Evolutionary conservation across 768 basidiomycete species (phyloP).

Genomic region (Cystofilobasidium ferigula): DNA sequence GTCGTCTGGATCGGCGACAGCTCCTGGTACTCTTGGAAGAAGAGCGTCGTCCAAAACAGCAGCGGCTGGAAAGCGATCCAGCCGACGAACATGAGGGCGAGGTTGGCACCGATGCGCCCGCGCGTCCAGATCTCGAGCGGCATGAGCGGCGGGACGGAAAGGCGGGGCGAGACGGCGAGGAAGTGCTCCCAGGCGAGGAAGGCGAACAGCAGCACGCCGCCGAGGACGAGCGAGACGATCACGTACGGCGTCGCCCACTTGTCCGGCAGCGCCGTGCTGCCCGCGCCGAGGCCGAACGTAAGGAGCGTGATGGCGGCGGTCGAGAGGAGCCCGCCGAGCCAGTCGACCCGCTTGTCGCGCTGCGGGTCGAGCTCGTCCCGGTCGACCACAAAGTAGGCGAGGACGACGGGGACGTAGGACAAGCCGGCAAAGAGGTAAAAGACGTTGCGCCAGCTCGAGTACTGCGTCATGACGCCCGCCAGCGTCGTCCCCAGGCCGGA

Average conservation of each 20-base stretch:
- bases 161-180: constrained; percentile 40
- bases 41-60: constrained; percentile 4
- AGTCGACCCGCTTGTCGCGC: constrained; percentile 48
- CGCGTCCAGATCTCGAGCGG: constrained; percentile 34
- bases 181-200: constrained; percentile 60
- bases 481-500: constrained; percentile 57
- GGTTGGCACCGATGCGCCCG: constrained; percentile 32
- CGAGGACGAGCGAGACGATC: constrained; percentile 55
- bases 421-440: constrained; percentile 56
- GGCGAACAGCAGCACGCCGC: constrained; percentile 46
- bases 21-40: constrained; percentile 5
- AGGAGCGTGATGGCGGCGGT: constrained; percentile 59
- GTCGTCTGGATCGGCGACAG: constrained; percentile 17
- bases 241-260: constrained; percentile 61
- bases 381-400: constrained; percentile 54
- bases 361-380: constrained; percentile 41
- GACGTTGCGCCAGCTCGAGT: constrained; percentile 34
- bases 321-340: constrained; percentile 59
- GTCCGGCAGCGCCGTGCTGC: constrained; percentile 47
- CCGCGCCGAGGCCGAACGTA: constrained; percentile 62
- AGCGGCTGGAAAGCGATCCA: constrained; percentile 33
- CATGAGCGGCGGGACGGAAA: constrained; percentile 33
- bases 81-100: constrained; percentile 31
- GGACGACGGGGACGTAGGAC: constrained; percentile 45
- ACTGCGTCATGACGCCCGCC: constrained; percentile 62